These are phyloP conservation scores for Carnegiea gigantea DNA, from an alignment of 179 eudicot species.

Conservation along the genomic window DNA sequence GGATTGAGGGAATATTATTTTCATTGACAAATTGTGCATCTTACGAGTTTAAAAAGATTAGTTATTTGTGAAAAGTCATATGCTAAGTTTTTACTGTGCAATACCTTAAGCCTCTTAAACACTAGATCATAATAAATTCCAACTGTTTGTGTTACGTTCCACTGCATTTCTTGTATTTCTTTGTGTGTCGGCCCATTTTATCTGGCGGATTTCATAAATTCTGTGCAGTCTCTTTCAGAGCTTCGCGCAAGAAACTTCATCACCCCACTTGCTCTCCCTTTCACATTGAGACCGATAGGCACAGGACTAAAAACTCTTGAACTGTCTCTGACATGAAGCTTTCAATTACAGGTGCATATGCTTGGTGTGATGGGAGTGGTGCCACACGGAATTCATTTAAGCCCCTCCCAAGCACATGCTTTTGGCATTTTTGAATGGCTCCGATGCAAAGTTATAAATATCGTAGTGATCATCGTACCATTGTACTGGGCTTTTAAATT, in stretches of 20 bases:
- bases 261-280: not conserved
- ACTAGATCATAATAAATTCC: not conserved
- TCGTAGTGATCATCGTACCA: too few species aligned
- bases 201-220: not conserved
- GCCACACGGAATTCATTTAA: not conserved
- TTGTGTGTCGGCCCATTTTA: not conserved
- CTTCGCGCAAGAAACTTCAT: not conserved
- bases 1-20: too few species aligned
- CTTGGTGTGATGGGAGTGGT: not conserved
- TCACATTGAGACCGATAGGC: not conserved
- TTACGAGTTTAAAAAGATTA: too few species aligned
- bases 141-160: not conserved
- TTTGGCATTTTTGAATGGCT: not conserved
- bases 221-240: not conserved
- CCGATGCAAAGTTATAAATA: too few species aligned
- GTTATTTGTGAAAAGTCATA: not conserved
- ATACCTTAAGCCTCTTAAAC: not conserved
- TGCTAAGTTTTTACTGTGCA: not conserved
- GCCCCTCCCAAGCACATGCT: slow-evolving; percentile 1
- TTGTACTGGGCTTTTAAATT: too few species aligned
- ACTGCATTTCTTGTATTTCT: not conserved
- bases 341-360: not conserved
- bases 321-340: not conserved
- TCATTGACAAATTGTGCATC: too few species aligned
- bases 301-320: not conserved